Evolutionary conservation across 1,139 yeast species (phyloP).

Genomic region (Chernovozyma sophiae-reginae): DNA sequence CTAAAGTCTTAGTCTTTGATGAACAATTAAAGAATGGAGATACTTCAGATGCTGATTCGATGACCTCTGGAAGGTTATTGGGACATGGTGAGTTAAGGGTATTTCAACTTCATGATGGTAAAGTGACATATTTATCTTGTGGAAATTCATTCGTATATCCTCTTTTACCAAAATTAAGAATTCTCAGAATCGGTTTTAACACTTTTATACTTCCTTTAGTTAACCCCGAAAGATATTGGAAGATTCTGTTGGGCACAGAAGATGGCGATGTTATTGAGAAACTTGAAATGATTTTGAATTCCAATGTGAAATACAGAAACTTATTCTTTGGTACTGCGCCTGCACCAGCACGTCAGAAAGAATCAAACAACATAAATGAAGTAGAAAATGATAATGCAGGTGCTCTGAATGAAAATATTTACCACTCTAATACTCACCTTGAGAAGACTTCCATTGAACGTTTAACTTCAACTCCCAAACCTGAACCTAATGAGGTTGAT

Average conservation of each 20-base stretch:
- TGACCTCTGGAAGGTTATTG: constrained; percentile 42
- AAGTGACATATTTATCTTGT: constrained; percentile 59
- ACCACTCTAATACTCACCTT: neutral
- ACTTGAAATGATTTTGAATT: constrained; percentile 36
- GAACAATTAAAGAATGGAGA: constrained; percentile 24
- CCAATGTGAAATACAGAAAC: constrained; percentile 45
- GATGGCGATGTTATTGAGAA: constrained; percentile 26
- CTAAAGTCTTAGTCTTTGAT: constrained; percentile 43
- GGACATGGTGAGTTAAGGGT: constrained; percentile 64
- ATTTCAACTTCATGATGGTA: constrained; percentile 60
- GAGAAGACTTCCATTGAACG: neutral
- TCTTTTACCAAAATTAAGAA: constrained; percentile 54
- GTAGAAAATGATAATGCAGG: neutral
- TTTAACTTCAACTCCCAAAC: neutral
- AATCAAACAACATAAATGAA: too few relatives aligned
- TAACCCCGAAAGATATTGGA: constrained; percentile 73
- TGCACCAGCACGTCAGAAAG: neutral
- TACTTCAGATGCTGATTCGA: constrained; percentile 9
- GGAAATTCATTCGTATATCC: constrained; percentile 59
- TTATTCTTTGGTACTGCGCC: constrained; percentile 17
- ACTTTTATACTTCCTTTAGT: constrained; percentile 63
- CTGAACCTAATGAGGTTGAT: neutral
- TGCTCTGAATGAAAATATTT: neutral
- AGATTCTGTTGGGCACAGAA: constrained; percentile 44
- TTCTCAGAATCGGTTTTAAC: constrained; percentile 48